These are phyloP conservation scores for Datisca glomerata DNA, from an alignment of 306 rosid species.

Conservation along the genomic window DNA sequence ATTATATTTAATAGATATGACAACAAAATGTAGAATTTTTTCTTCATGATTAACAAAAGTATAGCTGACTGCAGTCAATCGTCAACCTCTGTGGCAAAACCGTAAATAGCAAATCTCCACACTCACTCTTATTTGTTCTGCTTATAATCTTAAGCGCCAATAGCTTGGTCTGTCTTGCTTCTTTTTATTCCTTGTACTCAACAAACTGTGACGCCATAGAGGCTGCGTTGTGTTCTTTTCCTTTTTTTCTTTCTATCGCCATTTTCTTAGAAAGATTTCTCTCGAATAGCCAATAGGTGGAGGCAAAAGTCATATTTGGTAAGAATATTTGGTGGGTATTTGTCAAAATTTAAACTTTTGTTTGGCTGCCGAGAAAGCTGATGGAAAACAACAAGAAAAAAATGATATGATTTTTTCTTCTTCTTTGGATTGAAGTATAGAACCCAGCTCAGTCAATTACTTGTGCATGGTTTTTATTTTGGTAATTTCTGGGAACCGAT, in stretches of 20 bases:
- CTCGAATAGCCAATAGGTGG: background rate
- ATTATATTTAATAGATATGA: too few species aligned
- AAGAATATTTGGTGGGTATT: conserved; percentile 12
- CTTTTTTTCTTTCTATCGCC: background rate
- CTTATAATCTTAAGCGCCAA: background rate
- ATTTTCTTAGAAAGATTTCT: background rate
- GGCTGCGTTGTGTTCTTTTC: too few species aligned
- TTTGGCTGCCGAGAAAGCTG: conserved; percentile 12
- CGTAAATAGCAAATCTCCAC: background rate
- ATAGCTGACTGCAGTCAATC: background rate
- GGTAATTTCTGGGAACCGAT: background rate
- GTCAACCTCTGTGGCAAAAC: background rate
- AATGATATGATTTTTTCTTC: background rate
- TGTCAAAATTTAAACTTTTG: conserved; percentile 9
- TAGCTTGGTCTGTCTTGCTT: background rate
- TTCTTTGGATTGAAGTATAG: background rate
- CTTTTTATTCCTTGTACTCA: background rate
- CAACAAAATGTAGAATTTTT: too few species aligned
- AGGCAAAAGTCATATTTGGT: conserved; percentile 12
- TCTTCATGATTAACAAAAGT: too few species aligned
- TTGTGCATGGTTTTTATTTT: too few species aligned
- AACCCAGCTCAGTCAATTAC: background rate
- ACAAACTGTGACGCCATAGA: too few species aligned
- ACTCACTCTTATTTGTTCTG: background rate
- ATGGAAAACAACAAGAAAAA: background rate